These are phyloP conservation scores for Penicillium sp. DNA, from an alignment of 2,329 filamentous ascomycete genomes.

Conservation along the genomic window DNA sequence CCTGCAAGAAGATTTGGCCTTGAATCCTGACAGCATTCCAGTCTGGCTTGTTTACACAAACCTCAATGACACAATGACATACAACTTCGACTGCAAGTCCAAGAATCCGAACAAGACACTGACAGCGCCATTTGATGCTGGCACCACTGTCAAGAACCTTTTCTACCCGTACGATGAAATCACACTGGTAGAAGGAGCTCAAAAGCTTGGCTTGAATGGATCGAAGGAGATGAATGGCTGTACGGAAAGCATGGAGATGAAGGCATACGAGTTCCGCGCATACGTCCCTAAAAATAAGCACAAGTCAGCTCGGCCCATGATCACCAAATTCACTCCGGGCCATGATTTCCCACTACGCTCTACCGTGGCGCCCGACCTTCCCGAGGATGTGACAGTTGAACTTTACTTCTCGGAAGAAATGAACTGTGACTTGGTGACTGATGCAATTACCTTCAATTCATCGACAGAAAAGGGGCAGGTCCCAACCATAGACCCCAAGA, in stretches of 20 bases:
- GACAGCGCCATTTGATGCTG: constrained; percentile 48
- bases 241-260: constrained; percentile 45
- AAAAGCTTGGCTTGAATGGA: constrained; percentile 41
- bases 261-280: constrained; percentile 51
- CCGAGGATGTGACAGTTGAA: constrained; percentile 41
- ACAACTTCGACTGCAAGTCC: constrained; percentile 49
- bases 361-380: constrained; percentile 32
- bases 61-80: constrained; percentile 42
- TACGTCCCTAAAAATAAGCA: constrained; percentile 49
- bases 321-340: constrained; percentile 53
- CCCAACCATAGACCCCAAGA: constrained; percentile 38
- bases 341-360: constrained; percentile 52
- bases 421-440: constrained; percentile 49
- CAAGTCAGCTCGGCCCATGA: constrained; percentile 45
- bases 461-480: constrained; percentile 42
- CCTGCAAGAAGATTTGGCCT: constrained; percentile 46
- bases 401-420: constrained; percentile 54
- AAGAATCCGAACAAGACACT: constrained; percentile 41
- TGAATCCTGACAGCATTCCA: constrained; percentile 35
- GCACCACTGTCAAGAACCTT: constrained; percentile 52
- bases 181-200: constrained; percentile 40
- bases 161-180: constrained; percentile 54
- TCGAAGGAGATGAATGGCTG: constrained; percentile 48
- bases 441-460: constrained; percentile 46
- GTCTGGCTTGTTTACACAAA: constrained; percentile 41